These are phyloP conservation scores for Syzygium aromaticum DNA, from an alignment of 345 rosid species.

Conservation along the genomic window DNA sequence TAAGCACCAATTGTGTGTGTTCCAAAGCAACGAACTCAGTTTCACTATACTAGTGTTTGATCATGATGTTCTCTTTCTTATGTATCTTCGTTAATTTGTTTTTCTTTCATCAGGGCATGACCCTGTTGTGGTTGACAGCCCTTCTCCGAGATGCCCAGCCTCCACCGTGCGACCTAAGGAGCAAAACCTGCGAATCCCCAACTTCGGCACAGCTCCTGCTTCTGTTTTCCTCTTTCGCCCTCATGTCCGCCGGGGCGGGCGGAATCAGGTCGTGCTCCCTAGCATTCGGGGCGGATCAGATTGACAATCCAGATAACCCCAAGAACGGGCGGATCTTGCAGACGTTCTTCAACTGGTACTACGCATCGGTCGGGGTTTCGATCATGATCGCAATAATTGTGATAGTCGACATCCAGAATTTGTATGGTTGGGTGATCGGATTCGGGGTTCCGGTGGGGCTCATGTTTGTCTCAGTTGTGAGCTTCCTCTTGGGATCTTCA, in stretches of 20 bases:
- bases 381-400: slow-evolving; percentile 21
- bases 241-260: slow-evolving; percentile 43
- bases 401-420: slow-evolving; percentile 36
- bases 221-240: slow-evolving; percentile 21
- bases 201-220: slow-evolving; percentile 15
- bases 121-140: slow-evolving; percentile 37
- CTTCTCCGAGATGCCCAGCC: slow-evolving; percentile 26
- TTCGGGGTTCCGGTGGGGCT: slow-evolving; percentile 41
- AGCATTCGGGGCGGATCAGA: slow-evolving; percentile 55
- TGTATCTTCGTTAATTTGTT: not conserved
- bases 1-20: slow-evolving; percentile 1
- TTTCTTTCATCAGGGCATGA: slow-evolving; percentile 23
- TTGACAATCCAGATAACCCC: slow-evolving; percentile 32
- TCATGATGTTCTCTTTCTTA: not conserved
- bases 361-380: slow-evolving; percentile 35
- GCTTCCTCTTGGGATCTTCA: slow-evolving; percentile 33
- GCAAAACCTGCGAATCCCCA: slow-evolving; percentile 10
- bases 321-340: slow-evolving; percentile 25
- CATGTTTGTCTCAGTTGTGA: slow-evolving; percentile 20
- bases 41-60: not conserved
- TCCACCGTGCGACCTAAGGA: slow-evolving; percentile 7
- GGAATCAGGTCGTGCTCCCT: slow-evolving; percentile 43
- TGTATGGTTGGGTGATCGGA: slow-evolving; percentile 43
- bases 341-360: slow-evolving; percentile 53
- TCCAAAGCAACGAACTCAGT: not conserved